phyloP scores from a whole-genome alignment of 108 stramenopile genomes.

The Pseudonitzschia multistriata region DNA sequence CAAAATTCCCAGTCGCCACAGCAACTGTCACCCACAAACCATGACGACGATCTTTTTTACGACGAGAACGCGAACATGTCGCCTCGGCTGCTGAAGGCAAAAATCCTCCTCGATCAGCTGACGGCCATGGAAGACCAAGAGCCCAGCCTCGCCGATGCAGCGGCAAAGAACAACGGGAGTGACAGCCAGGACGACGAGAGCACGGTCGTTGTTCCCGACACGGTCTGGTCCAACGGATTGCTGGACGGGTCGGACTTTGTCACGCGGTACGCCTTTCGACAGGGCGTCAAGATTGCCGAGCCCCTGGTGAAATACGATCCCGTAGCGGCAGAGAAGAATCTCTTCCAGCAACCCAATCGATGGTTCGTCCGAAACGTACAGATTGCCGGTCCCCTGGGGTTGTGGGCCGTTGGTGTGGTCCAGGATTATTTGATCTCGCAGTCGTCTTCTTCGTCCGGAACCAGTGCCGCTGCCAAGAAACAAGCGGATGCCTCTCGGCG shows the following conservation, averaged over 20 bases:
- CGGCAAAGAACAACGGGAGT: background rate
- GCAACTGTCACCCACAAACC: background rate
- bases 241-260: constrained; percentile 45
- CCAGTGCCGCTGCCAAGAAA: background rate
- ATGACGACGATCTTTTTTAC: background rate
- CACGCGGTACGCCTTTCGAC: constrained; percentile 47
- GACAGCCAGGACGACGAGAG: background rate
- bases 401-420: constrained; percentile 75
- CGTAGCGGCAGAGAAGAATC: constrained; percentile 60
- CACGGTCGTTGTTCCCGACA: constrained; percentile 34
- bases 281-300: constrained; percentile 80
- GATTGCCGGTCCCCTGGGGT: constrained; percentile 89
- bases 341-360: constrained; percentile 84
- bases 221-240: constrained; percentile 48
- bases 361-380: constrained; percentile 93
- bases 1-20: background rate
- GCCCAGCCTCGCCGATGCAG: background rate
- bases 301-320: constrained; percentile 91
- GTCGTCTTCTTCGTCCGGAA: background rate
- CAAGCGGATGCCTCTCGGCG: constrained; percentile 38
- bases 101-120: constrained; percentile 27
- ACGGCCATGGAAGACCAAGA: constrained; percentile 18
- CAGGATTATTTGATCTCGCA: constrained; percentile 61
- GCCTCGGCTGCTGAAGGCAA: constrained; percentile 34
- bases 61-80: background rate